phyloP scores from a whole-genome alignment of 2,329 filamentous ascomycete genomes.

The Sarocladium kiliense region DNA sequence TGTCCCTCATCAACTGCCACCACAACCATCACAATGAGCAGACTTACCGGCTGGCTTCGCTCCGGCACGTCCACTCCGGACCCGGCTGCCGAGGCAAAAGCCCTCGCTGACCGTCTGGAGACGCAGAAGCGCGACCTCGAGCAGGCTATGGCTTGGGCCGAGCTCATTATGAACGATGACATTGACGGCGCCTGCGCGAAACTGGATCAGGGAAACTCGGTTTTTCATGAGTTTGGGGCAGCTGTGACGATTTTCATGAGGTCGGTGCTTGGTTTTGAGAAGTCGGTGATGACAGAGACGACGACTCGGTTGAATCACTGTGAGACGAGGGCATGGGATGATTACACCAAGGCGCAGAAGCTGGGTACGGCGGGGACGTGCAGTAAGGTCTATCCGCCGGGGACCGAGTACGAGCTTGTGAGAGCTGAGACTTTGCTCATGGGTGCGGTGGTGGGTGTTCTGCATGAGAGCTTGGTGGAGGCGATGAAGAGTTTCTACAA shows the following conservation, averaged over 20 bases:
- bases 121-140: constrained; percentile 50
- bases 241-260: constrained; percentile 80
- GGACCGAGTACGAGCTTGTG: constrained; percentile 81
- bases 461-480: constrained; percentile 91
- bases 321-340: constrained; percentile 70
- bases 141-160: constrained; percentile 59
- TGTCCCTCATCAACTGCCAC: background rate
- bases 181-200: constrained; percentile 75
- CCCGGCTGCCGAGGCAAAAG: constrained; percentile 22
- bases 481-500: constrained; percentile 90
- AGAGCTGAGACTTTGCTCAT: constrained; percentile 84
- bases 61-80: constrained; percentile 30
- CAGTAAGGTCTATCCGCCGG: constrained; percentile 65
- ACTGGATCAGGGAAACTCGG: constrained; percentile 66
- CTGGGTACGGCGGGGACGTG: constrained; percentile 35
- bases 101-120: constrained; percentile 23
- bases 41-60: constrained; percentile 47
- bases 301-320: constrained; percentile 66
- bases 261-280: constrained; percentile 85
- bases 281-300: constrained; percentile 83
- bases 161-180: constrained; percentile 82
- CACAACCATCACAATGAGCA: constrained; percentile 33
- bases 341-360: constrained; percentile 70
- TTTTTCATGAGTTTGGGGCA: constrained; percentile 83
- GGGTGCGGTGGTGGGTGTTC: constrained; percentile 78